Percentiles rank a stretch among this genome's conserved stretches.
Evolutionary conservation across 805 yeast genomes (phyloP).

Genomic region (Ogataea haglerorum): DNA sequence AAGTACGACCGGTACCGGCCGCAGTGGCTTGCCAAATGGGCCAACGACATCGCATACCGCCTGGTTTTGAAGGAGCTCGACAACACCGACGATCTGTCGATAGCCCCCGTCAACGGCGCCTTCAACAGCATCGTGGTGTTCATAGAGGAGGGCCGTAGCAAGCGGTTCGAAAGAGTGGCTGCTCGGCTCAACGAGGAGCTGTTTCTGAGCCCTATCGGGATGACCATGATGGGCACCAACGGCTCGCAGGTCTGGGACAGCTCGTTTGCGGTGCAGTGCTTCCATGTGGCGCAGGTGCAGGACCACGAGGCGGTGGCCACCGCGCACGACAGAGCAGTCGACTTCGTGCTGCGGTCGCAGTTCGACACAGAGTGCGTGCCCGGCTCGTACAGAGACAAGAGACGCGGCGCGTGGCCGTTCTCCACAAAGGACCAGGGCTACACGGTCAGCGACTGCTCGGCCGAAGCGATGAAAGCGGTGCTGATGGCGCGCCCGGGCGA

Average conservation of each 20-base stretch:
- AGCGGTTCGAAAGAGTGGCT: slow-evolving; percentile 50
- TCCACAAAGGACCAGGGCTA: slow-evolving; percentile 95
- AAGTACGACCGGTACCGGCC: slow-evolving; percentile 79
- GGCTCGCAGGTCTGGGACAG: slow-evolving; percentile 98
- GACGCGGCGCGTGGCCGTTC: slow-evolving; percentile 94
- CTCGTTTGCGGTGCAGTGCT: slow-evolving; percentile 84
- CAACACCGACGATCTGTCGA: slow-evolving; percentile 78
- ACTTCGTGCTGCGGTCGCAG: slow-evolving; percentile 77
- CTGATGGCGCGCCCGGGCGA: slow-evolving; percentile 80
- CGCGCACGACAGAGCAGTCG: slow-evolving; percentile 60
- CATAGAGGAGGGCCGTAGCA: slow-evolving; percentile 67
- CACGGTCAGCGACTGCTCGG: slow-evolving; percentile 95
- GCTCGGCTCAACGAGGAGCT: slow-evolving; percentile 69
- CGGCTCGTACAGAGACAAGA: slow-evolving; percentile 77
- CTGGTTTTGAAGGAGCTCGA: slow-evolving; percentile 67
- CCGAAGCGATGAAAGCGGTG: slow-evolving; percentile 91
- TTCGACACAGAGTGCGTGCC: slow-evolving; percentile 74
- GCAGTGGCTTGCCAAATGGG: slow-evolving; percentile 54
- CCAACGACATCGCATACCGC: slow-evolving; percentile 54
- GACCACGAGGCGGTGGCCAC: slow-evolving; percentile 62
- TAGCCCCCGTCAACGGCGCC: slow-evolving; percentile 93
- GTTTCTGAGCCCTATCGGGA: slow-evolving; percentile 85
- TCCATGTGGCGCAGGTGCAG: slow-evolving; percentile 75
- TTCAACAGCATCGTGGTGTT: slow-evolving; percentile 72
- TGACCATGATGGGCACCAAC: slow-evolving; percentile 94